Evolutionary conservation across 352 stramenopile genomes (phyloP).

Genomic region (Thalassiosira hispida): DNA sequence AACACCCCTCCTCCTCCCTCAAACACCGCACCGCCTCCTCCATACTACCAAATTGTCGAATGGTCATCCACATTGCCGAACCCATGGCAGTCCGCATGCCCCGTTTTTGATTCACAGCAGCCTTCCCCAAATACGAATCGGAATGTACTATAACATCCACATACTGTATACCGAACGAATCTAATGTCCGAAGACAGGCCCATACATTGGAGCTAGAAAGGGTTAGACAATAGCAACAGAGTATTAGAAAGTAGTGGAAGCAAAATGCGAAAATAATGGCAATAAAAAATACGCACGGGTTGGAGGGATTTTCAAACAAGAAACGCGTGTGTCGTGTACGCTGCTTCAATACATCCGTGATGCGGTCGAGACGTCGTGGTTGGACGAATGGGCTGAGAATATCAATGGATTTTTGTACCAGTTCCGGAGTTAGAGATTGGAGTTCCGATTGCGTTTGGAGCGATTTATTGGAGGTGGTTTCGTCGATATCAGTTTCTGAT

Average conservation of each 20-base stretch:
- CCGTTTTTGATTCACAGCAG: conserved; percentile 68
- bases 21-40: conserved; percentile 53
- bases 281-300: no score
- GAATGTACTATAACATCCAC: conserved; percentile 84
- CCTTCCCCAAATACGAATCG: conserved; percentile 72
- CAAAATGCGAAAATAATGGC: no score
- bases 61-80: conserved; percentile 80
- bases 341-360: conserved; percentile 61
- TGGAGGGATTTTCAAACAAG: conserved; percentile 85
- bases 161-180: conserved; percentile 85
- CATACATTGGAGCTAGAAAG: no score
- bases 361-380: conserved; percentile 57
- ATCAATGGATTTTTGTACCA: conserved; percentile 56
- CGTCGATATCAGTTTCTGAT: conserved; percentile 35
- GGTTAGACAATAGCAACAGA: no score
- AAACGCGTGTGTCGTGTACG: conserved; percentile 68
- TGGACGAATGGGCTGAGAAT: conserved; percentile 65
- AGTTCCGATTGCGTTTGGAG: conserved; percentile 31
- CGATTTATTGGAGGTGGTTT: conserved; percentile 21
- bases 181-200: conserved; percentile 86
- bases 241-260: no score
- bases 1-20: conserved; percentile 60
- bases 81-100: conserved; percentile 82
- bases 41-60: conserved; percentile 59
- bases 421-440: conserved; percentile 25